phyloP scores from a whole-genome alignment of 306 rosid genomes.

The Rosa lucieae region DNA sequence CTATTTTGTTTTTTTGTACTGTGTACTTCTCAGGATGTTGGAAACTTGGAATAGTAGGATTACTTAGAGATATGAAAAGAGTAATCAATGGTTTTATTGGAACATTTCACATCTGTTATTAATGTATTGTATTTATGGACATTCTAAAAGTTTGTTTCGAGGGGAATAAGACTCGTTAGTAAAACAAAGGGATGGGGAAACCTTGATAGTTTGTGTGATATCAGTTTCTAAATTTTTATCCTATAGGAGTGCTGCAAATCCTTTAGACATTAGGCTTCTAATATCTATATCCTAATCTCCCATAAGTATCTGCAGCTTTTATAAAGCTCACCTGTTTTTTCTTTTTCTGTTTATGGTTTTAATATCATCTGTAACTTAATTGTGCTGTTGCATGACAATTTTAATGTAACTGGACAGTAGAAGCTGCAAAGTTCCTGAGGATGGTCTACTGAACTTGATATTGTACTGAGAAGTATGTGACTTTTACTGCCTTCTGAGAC shows the following conservation, averaged over 20 bases:
- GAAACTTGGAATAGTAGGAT: not conserved
- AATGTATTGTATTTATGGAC: not conserved
- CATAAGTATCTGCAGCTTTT: not conserved
- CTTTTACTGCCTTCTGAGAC: conserved; percentile 6
- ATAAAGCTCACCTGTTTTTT: not conserved
- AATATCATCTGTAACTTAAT: not conserved
- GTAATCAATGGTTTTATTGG: not conserved
- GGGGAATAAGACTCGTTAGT: not conserved
- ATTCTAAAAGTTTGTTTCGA: not conserved
- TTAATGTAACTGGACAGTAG: not conserved
- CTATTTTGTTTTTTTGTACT: not conserved
- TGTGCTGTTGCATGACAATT: conserved; percentile 17
- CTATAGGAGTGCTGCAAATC: not conserved
- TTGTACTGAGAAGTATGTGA: conserved; percentile 1
- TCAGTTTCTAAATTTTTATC: not conserved
- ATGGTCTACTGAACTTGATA: conserved; percentile 11
- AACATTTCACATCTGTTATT: not conserved
- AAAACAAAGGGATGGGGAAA: not conserved
- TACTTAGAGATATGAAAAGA: not conserved
- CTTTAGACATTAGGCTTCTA: not conserved
- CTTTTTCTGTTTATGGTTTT: not conserved
- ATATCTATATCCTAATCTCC: too few species aligned
- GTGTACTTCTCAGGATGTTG: not conserved
- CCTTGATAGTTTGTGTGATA: not conserved
- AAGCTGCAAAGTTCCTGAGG: conserved; percentile 13